Evolutionary conservation across 208 protist species (phyloP), one percentile per base, ranked within the genome.

Genomic region (Herpetomonas tarakana): DNA sequence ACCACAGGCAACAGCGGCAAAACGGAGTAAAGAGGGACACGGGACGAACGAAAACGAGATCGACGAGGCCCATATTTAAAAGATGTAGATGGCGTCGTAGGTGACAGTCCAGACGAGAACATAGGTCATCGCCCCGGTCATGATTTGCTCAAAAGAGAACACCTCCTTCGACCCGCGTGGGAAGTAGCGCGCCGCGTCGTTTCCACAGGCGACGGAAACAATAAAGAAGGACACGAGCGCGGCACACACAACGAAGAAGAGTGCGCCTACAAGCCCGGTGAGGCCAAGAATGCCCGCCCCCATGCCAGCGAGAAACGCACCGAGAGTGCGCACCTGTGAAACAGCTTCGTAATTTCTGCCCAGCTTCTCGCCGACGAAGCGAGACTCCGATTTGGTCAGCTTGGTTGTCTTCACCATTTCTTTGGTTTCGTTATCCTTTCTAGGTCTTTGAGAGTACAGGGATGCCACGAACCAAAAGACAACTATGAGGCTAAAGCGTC

Each of bases 11-110:
- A n/a, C n/a, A n/a, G n/a, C n/a, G n/a, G n/a, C n/a, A n/a, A n/a
- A n/a, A n/a, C n/a, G n/a, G n/a, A n/a, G n/a, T n/a, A n/a, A n/a
- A n/a, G n/a, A n/a, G n/a, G n/a, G n/a, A n/a, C n/a, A n/a, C n/a
- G n/a, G n/a, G n/a, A n/a, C n/a, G n/a, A n/a, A n/a, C n/a, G n/a
- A n/a, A n/a, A n/a, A n/a, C n/a, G n/a, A n/a, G n/a, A n/a, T n/a
- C n/a, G n/a, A n/a, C n/a, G n/a, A n/a, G n/a, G n/a, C n/a, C n/a
- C n/a, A n/a, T n/a, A n/a, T n/a, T 71, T 84, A 94, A 61, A 94
- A 94, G 61, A 92, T 88, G 65, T 94, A 94, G 46, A 94, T 84
- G 22, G 83, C 78, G 52, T 94, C 86, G 54, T 94, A 94, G n/a
- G 75, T 67, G 2, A 94, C 81, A 4, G 83, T 94, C 88, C 88